Percentiles rank a stretch among this genome's conserved stretches.
phyloP scores from a whole-genome alignment of 2,329 filamentous ascomycete species.

The Cytospora chrysosperma region DNA sequence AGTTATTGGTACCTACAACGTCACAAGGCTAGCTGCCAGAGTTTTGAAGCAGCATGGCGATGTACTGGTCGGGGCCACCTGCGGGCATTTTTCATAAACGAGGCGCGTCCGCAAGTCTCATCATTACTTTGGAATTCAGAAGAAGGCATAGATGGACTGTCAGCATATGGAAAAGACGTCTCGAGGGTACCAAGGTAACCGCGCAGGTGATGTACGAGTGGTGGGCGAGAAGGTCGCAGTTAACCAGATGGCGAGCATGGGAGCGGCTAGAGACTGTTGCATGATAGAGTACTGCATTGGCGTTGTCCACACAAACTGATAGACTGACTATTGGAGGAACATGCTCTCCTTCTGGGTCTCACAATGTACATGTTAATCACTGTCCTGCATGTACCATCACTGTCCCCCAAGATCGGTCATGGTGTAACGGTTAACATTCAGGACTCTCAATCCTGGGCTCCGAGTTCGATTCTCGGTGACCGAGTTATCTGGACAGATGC shows the following conservation, averaged over 20 bases:
- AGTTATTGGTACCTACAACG: background rate
- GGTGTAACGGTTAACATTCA: constrained; percentile 10
- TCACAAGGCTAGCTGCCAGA: background rate
- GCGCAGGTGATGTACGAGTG: background rate
- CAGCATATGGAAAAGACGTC: background rate
- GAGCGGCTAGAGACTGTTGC: background rate
- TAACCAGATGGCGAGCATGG: background rate
- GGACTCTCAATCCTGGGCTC: constrained; percentile 8
- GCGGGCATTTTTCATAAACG: background rate
- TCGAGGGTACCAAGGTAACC: background rate
- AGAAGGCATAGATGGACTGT: background rate
- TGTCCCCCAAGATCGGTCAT: background rate
- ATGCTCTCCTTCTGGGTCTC: background rate
- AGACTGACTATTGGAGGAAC: background rate
- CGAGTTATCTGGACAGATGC: background rate
- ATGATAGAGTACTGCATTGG: background rate
- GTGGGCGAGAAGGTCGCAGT: background rate
- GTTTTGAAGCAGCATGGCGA: background rate
- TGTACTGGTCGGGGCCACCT: background rate
- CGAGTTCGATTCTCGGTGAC: constrained; percentile 8
- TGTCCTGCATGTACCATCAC: background rate
- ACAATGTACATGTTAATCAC: background rate
- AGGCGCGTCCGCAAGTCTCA: background rate
- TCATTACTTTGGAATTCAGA: background rate
- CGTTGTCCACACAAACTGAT: background rate